Evolutionary conservation across 2,329 filamentous ascomycete genomes (phyloP).

Genomic region (Tricladium varicosporioides): DNA sequence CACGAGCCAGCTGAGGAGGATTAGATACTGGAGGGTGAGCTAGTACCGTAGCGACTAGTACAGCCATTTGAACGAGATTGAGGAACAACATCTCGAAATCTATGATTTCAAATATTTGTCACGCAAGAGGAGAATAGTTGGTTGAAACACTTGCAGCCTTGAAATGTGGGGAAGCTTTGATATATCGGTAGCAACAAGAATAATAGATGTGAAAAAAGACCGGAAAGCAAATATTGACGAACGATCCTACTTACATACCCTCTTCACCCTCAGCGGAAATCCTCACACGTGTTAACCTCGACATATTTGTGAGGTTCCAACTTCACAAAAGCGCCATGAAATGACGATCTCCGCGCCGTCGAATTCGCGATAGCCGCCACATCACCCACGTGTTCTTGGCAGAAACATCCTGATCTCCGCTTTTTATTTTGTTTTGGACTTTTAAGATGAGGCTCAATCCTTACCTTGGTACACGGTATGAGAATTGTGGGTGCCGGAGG

Average conservation of each 20-base stretch:
- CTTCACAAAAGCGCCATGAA: conserved; percentile 1
- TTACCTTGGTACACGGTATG: too few species aligned
- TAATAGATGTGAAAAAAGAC: neutral
- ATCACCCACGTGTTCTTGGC: too few species aligned
- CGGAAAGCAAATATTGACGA: neutral
- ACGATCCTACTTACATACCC: neutral
- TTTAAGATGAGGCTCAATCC: too few species aligned
- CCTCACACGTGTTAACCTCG: too few species aligned
- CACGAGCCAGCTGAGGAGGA: conserved; percentile 4
- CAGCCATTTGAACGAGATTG: neutral
- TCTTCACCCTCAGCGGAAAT: too few species aligned
- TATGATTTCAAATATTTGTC: too few species aligned
- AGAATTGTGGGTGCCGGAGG: too few species aligned
- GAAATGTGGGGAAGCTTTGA: neutral
- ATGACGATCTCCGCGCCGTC: conserved; percentile 1
- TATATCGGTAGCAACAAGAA: neutral
- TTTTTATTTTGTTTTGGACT: too few species aligned
- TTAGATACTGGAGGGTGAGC: conserved; percentile 21
- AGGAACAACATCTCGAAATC: neutral
- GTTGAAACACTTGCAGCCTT: too few species aligned
- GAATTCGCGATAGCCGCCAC: neutral
- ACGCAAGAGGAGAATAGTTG: too few species aligned
- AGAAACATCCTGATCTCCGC: too few species aligned
- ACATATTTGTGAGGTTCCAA: too few species aligned
- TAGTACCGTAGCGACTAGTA: neutral